A percentile compares a stretch with the other conserved stretches of the same genome.
Evolutionary conservation across 1,284 basidiomycete species (phyloP).

Genomic region (Blastosporella zonata): DNA sequence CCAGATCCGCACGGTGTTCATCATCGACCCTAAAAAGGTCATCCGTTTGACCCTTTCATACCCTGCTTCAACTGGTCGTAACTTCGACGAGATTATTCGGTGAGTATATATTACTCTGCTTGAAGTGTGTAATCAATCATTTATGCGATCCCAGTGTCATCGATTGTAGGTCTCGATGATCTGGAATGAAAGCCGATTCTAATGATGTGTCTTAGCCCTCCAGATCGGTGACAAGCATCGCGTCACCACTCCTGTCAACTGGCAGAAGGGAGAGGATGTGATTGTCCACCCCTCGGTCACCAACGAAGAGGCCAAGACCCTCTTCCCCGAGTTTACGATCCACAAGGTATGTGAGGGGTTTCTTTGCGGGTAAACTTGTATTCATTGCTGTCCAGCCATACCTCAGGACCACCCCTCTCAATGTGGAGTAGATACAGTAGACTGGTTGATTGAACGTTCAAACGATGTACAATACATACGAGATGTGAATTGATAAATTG

Average conservation of each 20-base stretch:
- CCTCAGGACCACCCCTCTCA: conserved; percentile 72
- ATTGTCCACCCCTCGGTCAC: conserved; percentile 91
- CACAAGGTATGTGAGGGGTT: conserved; percentile 52
- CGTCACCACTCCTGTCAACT: conserved; percentile 89
- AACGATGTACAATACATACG: too few relatives aligned
- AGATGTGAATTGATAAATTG: too few relatives aligned
- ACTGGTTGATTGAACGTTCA: not conserved
- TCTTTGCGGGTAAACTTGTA: not conserved
- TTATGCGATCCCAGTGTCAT: conserved; percentile 32
- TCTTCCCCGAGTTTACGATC: conserved; percentile 75
- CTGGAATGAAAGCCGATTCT: conserved; percentile 5
- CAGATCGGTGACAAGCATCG: conserved; percentile 92
- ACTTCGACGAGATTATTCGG: conserved; percentile 89
- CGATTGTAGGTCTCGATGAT: conserved; percentile 32
- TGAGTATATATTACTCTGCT: conserved; percentile 26
- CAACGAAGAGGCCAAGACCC: conserved; percentile 84
- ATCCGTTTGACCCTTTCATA: conserved; percentile 91
- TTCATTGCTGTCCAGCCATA: conserved; percentile 50
- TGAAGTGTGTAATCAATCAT: not conserved
- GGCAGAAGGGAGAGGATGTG: conserved; percentile 91
- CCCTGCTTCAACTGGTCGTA: conserved; percentile 82
- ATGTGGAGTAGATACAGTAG: conserved; percentile 34
- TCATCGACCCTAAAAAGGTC: conserved; percentile 90
- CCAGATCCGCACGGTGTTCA: conserved; percentile 92
- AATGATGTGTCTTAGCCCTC: conserved; percentile 49